Evolutionary conservation across 176 grass and related monocot genomes (phyloP).

Genomic region (Carex littledalei): DNA sequence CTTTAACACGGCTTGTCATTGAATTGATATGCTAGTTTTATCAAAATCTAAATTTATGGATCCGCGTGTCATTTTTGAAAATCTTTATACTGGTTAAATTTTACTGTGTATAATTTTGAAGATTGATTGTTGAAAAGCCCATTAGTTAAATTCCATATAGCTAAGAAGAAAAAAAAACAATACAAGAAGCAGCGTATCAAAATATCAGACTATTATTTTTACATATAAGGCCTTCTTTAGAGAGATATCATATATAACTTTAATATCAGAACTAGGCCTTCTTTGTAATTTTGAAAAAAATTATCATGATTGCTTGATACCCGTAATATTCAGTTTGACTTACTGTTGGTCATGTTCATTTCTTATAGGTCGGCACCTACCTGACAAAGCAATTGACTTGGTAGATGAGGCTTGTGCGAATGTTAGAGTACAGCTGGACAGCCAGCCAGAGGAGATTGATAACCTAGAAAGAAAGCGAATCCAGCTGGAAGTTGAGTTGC

Average conservation of each 20-base stretch:
- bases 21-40: background rate
- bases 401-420: slow-evolving; percentile 83
- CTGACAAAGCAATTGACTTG: slow-evolving; percentile 77
- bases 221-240: too few relatives aligned
- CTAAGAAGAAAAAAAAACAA: too few relatives aligned
- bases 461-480: slow-evolving; percentile 76
- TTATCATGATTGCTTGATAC: background rate
- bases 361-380: slow-evolving; percentile 49
- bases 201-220: too few relatives aligned
- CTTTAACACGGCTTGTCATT: background rate
- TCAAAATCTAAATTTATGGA: too few relatives aligned
- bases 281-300: too few relatives aligned
- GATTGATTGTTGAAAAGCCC: too few relatives aligned
- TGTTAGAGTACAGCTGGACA: slow-evolving; percentile 75
- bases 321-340: background rate
- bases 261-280: too few relatives aligned
- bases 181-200: too few relatives aligned
- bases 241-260: too few relatives aligned
- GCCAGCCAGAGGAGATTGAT: slow-evolving; percentile 76
- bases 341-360: background rate
- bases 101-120: too few relatives aligned
- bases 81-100: background rate
- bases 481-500: slow-evolving; percentile 69
- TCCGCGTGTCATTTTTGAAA: background rate
- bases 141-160: too few relatives aligned